phyloP scores from a whole-genome alignment of 2,329 filamentous ascomycete species.

The Nakataea oryzae region DNA sequence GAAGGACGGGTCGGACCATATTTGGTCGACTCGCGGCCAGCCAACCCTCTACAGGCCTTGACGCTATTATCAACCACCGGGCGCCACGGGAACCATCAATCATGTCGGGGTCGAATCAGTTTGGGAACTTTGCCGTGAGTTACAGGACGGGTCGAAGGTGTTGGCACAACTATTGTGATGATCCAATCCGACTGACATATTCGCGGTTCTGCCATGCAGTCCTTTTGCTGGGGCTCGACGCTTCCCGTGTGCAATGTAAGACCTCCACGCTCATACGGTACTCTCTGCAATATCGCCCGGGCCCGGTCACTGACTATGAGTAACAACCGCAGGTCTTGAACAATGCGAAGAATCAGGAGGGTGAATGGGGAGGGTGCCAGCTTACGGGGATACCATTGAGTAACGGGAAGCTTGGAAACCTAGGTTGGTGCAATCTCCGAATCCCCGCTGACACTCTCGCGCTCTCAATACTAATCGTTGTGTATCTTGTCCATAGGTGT shows the following conservation, averaged over 20 bases:
- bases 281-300: conserved; percentile 4
- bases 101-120: conserved; percentile 26
- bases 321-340: conserved; percentile 50
- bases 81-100: not conserved
- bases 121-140: conserved; percentile 50
- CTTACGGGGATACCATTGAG: conserved; percentile 66
- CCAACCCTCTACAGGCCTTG: not conserved
- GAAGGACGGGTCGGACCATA: not conserved
- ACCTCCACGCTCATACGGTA: conserved; percentile 12
- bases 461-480: conserved; percentile 10
- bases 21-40: not conserved
- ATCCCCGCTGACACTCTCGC: not conserved
- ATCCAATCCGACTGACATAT: conserved; percentile 13
- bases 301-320: conserved; percentile 11
- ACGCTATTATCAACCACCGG: not conserved
- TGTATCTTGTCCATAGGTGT: conserved; percentile 47
- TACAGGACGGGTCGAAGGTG: not conserved
- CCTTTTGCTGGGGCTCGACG: conserved; percentile 77
- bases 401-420: conserved; percentile 62
- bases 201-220: conserved; percentile 31
- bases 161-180: not conserved
- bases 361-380: conserved; percentile 59
- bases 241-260: conserved; percentile 77
- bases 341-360: conserved; percentile 44
- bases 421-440: conserved; percentile 47